phyloP scores from a whole-genome alignment of 2,329 filamentous ascomycete species.

The Tolypocladium pustulatum region DNA sequence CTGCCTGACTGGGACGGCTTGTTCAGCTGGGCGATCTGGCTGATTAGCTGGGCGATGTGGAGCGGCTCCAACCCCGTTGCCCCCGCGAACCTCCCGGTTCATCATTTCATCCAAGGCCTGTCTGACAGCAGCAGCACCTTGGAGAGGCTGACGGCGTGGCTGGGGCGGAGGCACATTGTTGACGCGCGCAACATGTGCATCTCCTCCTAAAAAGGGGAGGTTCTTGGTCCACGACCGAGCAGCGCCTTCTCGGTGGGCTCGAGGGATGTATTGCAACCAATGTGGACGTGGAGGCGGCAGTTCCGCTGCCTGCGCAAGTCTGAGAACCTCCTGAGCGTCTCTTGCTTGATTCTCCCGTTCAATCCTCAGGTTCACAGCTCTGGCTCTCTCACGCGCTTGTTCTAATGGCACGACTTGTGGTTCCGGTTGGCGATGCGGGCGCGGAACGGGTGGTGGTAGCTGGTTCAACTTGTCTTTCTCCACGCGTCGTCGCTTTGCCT shows the following conservation, averaged over 20 bases:
- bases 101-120: neutral
- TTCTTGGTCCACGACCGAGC: neutral
- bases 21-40: neutral
- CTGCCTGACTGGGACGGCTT: neutral
- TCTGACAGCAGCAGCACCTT: neutral
- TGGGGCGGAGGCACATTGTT: neutral
- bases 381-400: neutral
- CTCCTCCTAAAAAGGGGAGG: neutral
- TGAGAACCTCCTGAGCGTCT: neutral
- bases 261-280: neutral
- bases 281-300: neutral
- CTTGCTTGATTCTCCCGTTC: neutral
- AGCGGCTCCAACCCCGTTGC: neutral
- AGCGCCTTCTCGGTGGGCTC: neutral
- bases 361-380: neutral
- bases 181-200: neutral
- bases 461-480: neutral
- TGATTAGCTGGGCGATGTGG: neutral
- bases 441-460: neutral
- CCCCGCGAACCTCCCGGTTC: neutral
- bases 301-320: neutral
- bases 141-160: neutral
- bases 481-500: neutral
- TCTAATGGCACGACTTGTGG: neutral
- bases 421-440: neutral